Evolutionary conservation across 768 basidiomycete genomes (phyloP).

Genomic region (Tylopilus balloui): DNA sequence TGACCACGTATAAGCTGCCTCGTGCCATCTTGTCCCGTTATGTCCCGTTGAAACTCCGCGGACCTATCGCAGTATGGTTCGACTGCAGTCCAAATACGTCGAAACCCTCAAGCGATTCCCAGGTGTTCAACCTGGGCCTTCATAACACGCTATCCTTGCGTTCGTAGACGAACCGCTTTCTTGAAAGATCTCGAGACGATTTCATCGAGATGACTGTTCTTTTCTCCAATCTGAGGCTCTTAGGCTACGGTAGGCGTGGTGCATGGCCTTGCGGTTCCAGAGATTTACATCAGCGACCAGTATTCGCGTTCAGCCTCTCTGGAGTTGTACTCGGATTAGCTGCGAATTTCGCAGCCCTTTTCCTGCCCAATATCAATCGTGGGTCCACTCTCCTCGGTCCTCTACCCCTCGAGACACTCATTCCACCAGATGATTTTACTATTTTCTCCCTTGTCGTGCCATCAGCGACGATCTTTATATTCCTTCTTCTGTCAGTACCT

Average conservation of each 20-base stretch:
- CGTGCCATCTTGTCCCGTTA: not conserved
- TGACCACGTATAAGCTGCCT: not conserved
- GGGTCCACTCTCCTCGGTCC: conserved; percentile 22
- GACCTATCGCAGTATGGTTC: not conserved
- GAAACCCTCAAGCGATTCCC: conserved; percentile 14
- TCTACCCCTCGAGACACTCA: not conserved
- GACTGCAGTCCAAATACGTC: conserved; percentile 13
- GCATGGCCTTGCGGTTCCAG: not conserved
- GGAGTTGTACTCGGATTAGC: conserved; percentile 63
- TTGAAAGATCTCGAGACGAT: not conserved
- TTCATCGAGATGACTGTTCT: conserved; percentile 49
- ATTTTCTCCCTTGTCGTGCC: conserved; percentile 66
- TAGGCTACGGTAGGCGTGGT: conserved; percentile 43
- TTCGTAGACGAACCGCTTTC: conserved; percentile 8
- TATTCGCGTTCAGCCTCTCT: conserved; percentile 35
- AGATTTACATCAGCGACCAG: conserved; percentile 31
- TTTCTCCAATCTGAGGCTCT: conserved; percentile 52
- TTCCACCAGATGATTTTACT: conserved; percentile 56
- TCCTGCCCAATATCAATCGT: conserved; percentile 66
- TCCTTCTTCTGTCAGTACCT: conserved; percentile 51
- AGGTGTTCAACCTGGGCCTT: conserved; percentile 4
- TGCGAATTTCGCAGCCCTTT: conserved; percentile 61
- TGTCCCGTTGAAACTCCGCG: conserved; percentile 15
- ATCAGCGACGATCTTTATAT: conserved; percentile 58
- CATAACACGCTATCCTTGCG: conserved; percentile 4